Evolutionary conservation across 2,329 filamentous ascomycete species (phyloP), one percentile per base, ranked within the genome.

Genomic region (Bretziella fagacearum): DNA sequence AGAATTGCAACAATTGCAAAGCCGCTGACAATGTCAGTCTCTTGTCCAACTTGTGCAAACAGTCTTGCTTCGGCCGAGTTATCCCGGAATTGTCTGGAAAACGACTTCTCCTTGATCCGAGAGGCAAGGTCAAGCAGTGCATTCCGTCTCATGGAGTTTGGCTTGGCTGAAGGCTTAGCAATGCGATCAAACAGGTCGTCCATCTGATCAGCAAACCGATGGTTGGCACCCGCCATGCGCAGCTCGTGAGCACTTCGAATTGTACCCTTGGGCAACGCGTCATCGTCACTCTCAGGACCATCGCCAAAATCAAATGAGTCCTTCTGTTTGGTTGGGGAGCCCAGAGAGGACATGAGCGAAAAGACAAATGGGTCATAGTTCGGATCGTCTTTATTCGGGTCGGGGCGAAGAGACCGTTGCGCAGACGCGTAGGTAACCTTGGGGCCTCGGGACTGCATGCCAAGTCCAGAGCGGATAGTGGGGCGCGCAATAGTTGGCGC

Each of bases 41-140:
- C 74, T 42, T 67, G 65, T 1, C 67, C 69, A 7, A 82, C 65
- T 35, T 73, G 71, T 37, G 72, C 67, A 45, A 85, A 72, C 13
- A 95, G 66, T 25, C 72, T 73, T 46, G 77, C 71, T 52, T 84
- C 81, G 48, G 81, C 74, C 5, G 77, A 75, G 53, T 84, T 79
- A 52, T 86, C 79, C 17, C 81, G 70, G 55, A 94, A 86, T 52
- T 82, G 78, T 15, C 69, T 67, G 23, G 74, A 65, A 54, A 83
- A 86, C 1, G 66, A 66, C 55, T 77, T 77, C 43, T 79, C 65
- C 42, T 71, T 69, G 35, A 79, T 64, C 54, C 74, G 77, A 37
- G 69, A 65, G 1, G 70, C 70, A 35, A 81, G 58, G 52, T 81
- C 76, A 3, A 79, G 60, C 35, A 81, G 60, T 1, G 73, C 74